phyloP scores from a whole-genome alignment of 2,329 filamentous ascomycete genomes.

The Pleoardoris graminearum region DNA sequence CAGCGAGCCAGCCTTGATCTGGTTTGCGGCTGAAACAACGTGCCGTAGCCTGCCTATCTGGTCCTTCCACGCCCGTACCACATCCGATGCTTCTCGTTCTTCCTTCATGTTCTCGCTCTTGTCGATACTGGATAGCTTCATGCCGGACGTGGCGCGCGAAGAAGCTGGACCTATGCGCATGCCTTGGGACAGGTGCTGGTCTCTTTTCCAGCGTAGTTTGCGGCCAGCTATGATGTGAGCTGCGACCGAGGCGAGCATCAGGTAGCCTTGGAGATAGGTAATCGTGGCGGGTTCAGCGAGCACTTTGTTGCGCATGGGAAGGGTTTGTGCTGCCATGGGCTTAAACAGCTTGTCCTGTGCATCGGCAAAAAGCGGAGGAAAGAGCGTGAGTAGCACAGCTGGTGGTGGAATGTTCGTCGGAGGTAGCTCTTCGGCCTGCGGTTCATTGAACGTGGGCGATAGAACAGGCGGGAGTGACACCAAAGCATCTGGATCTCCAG shows the following conservation, averaged over 20 bases:
- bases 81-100: slow-evolving; percentile 80
- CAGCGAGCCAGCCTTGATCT: slow-evolving; percentile 46
- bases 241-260: slow-evolving; percentile 67
- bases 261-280: slow-evolving; percentile 66
- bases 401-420: slow-evolving; percentile 90
- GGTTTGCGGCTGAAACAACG: slow-evolving; percentile 68
- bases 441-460: slow-evolving; percentile 25
- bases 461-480: slow-evolving; percentile 23
- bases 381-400: slow-evolving; percentile 75
- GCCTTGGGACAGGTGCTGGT: slow-evolving; percentile 79
- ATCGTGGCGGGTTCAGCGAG: slow-evolving; percentile 65
- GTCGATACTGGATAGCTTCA: slow-evolving; percentile 89
- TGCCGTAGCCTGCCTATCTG: slow-evolving; percentile 75
- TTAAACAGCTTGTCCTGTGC: slow-evolving; percentile 68
- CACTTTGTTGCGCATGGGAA: slow-evolving; percentile 64
- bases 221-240: slow-evolving; percentile 84
- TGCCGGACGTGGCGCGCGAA: slow-evolving; percentile 69
- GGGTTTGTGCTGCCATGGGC: slow-evolving; percentile 62
- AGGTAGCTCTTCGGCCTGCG: slow-evolving; percentile 50
- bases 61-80: slow-evolving; percentile 73
- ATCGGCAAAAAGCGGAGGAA: slow-evolving; percentile 70
- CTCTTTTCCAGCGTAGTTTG: slow-evolving; percentile 86
- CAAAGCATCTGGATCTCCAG: neutral
- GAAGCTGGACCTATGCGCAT: slow-evolving; percentile 82
- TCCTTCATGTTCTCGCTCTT: slow-evolving; percentile 81